Evolutionary conservation across 2,329 filamentous ascomycete genomes (phyloP), one percentile per base, ranked within the genome.

Genomic region (Teratosphaeria destructans): DNA sequence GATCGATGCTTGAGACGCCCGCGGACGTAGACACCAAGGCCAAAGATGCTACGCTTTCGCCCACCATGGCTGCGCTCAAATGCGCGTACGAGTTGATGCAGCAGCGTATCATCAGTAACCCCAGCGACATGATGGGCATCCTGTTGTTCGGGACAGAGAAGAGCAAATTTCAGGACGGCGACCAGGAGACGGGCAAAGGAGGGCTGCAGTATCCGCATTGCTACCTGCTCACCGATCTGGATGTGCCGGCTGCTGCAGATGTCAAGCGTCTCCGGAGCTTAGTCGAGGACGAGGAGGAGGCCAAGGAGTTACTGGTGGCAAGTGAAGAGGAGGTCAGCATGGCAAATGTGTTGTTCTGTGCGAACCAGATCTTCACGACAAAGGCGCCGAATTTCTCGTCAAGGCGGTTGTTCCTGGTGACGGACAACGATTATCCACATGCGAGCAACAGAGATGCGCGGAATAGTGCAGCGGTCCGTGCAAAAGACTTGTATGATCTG

Each of bases 81-180:
- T 96, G 90, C 68, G 94, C 93, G 60, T 95, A 95, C 70, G 85
- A 90, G 70, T 80, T 99, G 57, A 96, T 99, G 90, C 90, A 97
- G 76, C 93, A 97, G 76, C 90, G 94, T 67, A 97, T 99, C 74
- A 97, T 99, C 67, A 93, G 93, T 3, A 93, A 92, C 62, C 94
- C 94, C 1, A 92, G 87, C 70, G 94, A 99, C 63, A 95, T 96
- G 89, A 96, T 99, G 83, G 92, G 93, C 1, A 88, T 99, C 29
- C 74, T 99, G 43, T 79, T 99, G 0, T 99, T 95, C 71, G 92
- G 92, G 8, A 99, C 94, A 0, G 81, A 95, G 69, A 83, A 89
- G 74, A 89, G 90, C 47, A 91, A 87, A 67, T 92, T 91, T 64
- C 84, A 87, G 54, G 84, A 85, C 16, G 85, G 86, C 53, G 81